These are phyloP conservation scores for Zea luxurians DNA, from an alignment of 176 grass and related monocot genomes.

Conservation along the genomic window DNA sequence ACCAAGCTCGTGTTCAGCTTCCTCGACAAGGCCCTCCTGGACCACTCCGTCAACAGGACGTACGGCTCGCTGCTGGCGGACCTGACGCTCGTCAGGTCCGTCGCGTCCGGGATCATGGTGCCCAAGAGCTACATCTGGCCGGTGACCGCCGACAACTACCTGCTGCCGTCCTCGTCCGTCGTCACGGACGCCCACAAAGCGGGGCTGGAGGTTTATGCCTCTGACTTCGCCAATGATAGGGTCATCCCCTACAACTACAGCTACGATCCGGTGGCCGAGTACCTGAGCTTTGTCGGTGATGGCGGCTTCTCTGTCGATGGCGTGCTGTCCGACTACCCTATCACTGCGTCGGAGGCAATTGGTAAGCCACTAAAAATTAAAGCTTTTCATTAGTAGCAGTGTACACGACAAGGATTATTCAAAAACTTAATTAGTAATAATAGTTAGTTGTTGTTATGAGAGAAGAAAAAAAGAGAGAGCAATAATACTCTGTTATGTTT, in stretches of 20 bases:
- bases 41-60: conserved; percentile 73
- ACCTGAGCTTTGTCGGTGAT: conserved; percentile 50
- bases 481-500: too few relatives aligned
- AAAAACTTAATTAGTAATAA: not conserved
- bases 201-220: conserved; percentile 76
- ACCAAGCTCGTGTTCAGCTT: conserved; percentile 76
- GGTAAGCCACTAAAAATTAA: conserved; percentile 46
- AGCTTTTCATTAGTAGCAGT: not conserved
- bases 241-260: conserved; percentile 81
- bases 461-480: too few relatives aligned
- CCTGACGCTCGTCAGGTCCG: conserved; percentile 61
- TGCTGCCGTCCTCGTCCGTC: conserved; percentile 19
- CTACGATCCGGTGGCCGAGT: conserved; percentile 82
- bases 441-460: not conserved
- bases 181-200: conserved; percentile 62
- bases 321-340: conserved; percentile 65
- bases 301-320: conserved; percentile 77
- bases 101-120: conserved; percentile 80
- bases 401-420: not conserved
- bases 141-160: conserved; percentile 61
- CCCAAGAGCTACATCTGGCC: conserved; percentile 84
- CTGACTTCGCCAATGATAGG: conserved; percentile 87
- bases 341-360: conserved; percentile 75
- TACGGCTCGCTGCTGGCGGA: conserved; percentile 57
- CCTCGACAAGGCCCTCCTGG: conserved; percentile 31